Conservation (phyloP, 352 stramenopile species). For the Pythium brachiatum region DNA sequence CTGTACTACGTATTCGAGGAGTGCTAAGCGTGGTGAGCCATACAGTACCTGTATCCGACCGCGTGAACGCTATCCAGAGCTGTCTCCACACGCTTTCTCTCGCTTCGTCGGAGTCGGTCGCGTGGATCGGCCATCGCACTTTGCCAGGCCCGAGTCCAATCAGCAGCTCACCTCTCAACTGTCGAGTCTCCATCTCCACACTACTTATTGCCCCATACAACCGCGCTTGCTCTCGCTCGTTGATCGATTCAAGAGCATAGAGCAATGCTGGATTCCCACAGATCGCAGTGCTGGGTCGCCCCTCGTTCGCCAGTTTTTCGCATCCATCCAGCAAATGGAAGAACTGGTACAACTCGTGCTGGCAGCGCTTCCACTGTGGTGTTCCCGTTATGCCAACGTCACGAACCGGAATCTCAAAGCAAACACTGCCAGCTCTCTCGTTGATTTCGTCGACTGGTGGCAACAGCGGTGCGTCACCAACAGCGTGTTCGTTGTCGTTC, state of each 20-base stretch:
- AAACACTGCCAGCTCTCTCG: not conserved
- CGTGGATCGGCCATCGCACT: not conserved
- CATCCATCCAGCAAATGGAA: slow-evolving; percentile 54
- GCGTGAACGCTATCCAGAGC: slow-evolving; percentile 24
- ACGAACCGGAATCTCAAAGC: slow-evolving; percentile 16
- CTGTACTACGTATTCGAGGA: no score
- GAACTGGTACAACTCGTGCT: slow-evolving; percentile 32
- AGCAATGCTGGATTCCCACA: slow-evolving; percentile 68
- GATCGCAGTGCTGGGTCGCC: slow-evolving; percentile 55
- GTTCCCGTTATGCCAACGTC: not conserved
- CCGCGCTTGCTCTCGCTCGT: not conserved
- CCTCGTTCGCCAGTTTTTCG: slow-evolving; percentile 36
- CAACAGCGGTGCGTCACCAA: not conserved
- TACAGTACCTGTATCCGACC: not conserved
- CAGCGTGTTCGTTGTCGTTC: not conserved
- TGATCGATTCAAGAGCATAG: slow-evolving; percentile 26
- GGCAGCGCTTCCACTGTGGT: slow-evolving; percentile 9
- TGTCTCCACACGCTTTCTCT: slow-evolving; percentile 14
- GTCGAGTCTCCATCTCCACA: not conserved
- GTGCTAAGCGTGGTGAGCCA: no score
- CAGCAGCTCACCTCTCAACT: slow-evolving; percentile 9
- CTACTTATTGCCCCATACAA: not conserved
- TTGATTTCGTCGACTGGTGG: not conserved
- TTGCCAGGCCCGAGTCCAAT: slow-evolving; percentile 1
- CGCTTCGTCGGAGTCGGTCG: slow-evolving; percentile 12